phyloP scores from a whole-genome alignment of 768 basidiomycete genomes.

The Macrolepiota fuliginosa region DNA sequence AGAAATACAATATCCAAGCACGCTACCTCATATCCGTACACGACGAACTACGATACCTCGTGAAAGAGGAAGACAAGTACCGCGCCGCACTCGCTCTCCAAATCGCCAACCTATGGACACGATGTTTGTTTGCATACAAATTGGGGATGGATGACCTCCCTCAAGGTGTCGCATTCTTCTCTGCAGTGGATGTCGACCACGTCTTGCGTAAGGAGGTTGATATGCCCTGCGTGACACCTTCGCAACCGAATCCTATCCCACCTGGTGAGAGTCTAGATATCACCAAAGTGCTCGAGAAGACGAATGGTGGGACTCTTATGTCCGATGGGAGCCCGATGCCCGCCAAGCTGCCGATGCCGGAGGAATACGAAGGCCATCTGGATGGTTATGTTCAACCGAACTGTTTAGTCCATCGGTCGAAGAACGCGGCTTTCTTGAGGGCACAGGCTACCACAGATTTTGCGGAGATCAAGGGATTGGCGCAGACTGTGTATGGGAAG shows the following conservation, averaged over 20 bases:
- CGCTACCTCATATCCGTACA: conserved; percentile 96
- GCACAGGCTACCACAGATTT: conserved; percentile 77
- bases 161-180: conserved; percentile 95
- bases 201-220: conserved; percentile 95
- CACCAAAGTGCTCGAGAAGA: conserved; percentile 56
- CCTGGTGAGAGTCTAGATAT: conserved; percentile 90
- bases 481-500: conserved; percentile 48
- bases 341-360: not conserved
- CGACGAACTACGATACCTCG: conserved; percentile 94
- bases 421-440: conserved; percentile 61
- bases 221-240: conserved; percentile 94
- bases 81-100: conserved; percentile 92
- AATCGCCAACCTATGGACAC: conserved; percentile 94
- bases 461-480: conserved; percentile 67
- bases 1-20: conserved; percentile 80
- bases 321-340: conserved; percentile 58
- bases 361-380: conserved; percentile 28
- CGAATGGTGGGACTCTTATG: conserved; percentile 67
- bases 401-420: conserved; percentile 64
- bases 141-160: conserved; percentile 97
- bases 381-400: conserved; percentile 56
- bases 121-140: conserved; percentile 84
- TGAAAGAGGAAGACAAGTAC: conserved; percentile 84
- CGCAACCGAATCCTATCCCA: conserved; percentile 77
- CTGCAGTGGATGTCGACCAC: conserved; percentile 89